phyloP scores from a whole-genome alignment of 2,329 filamentous ascomycete species.

The Botrytis tulipae region DNA sequence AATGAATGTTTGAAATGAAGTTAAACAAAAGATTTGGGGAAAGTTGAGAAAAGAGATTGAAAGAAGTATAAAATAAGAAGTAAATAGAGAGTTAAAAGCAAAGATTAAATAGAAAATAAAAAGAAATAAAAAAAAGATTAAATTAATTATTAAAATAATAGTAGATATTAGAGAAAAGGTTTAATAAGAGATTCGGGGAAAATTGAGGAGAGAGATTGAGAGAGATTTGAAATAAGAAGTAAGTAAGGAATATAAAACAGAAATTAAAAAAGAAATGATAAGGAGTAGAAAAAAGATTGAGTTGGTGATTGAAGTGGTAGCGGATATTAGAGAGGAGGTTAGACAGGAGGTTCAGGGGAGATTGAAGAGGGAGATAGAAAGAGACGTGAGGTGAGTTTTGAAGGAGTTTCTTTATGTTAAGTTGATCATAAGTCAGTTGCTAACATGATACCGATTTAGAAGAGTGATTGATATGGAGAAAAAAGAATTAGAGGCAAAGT shows the following conservation, averaged over 20 bases:
- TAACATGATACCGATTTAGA: not conserved
- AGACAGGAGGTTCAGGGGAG: not conserved
- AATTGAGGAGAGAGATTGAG: not conserved
- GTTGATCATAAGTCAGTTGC: not conserved
- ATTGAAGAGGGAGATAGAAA: not conserved
- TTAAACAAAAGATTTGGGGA: too few relatives aligned
- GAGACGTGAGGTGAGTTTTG: not conserved
- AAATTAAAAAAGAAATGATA: too few relatives aligned
- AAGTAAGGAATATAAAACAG: too few relatives aligned
- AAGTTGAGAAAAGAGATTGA: not conserved
- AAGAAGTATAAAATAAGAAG: too few relatives aligned
- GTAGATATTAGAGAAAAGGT: not conserved
- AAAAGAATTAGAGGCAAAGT: not conserved
- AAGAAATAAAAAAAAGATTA: too few relatives aligned
- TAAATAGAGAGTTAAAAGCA: too few relatives aligned
- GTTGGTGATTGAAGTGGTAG: not conserved
- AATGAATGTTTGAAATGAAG: too few relatives aligned
- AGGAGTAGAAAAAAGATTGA: too few relatives aligned
- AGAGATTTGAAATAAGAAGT: not conserved
- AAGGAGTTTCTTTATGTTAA: not conserved
- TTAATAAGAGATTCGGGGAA: not conserved
- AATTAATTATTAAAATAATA: not conserved
- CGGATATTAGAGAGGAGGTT: not conserved
- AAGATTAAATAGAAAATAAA: too few relatives aligned
- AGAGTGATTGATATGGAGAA: not conserved